Conservation (phyloP, 2,329 filamentous ascomycete species). For the Botryotinia convoluta region DNA sequence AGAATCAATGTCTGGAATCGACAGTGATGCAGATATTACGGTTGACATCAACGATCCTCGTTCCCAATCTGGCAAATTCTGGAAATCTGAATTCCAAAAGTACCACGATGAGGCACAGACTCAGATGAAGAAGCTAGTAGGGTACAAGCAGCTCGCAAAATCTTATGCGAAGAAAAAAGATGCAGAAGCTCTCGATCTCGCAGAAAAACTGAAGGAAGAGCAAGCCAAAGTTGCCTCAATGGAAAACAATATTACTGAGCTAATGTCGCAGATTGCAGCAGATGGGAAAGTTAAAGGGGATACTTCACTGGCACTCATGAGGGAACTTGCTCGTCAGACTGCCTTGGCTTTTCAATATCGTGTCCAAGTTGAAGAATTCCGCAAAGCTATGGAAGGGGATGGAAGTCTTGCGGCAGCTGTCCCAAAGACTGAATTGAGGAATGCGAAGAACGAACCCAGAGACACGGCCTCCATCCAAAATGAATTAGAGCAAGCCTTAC, state of each 20-base stretch:
- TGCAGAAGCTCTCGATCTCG: slow-evolving; percentile 63
- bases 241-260: slow-evolving; percentile 59
- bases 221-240: slow-evolving; percentile 62
- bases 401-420: slow-evolving; percentile 41
- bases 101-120: slow-evolving; percentile 70
- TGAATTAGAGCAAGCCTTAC: slow-evolving; percentile 53
- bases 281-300: slow-evolving; percentile 41
- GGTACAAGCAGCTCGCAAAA: slow-evolving; percentile 77
- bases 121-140: slow-evolving; percentile 74
- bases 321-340: slow-evolving; percentile 57
- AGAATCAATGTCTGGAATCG: slow-evolving; percentile 34
- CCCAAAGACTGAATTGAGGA: slow-evolving; percentile 50
- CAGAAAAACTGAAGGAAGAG: slow-evolving; percentile 65
- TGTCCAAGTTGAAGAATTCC: slow-evolving; percentile 57
- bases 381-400: slow-evolving; percentile 48
- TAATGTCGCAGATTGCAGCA: slow-evolving; percentile 54
- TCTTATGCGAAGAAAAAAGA: slow-evolving; percentile 78
- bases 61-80: slow-evolving; percentile 73
- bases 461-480: slow-evolving; percentile 52
- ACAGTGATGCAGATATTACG: slow-evolving; percentile 59
- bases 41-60: slow-evolving; percentile 70
- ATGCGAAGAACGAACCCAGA: slow-evolving; percentile 52
- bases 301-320: slow-evolving; percentile 49
- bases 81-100: slow-evolving; percentile 73
- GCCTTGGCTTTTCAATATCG: slow-evolving; percentile 57